Evolutionary conservation across 768 basidiomycete species (phyloP).

Genomic region (Floccularia luteovirens): DNA sequence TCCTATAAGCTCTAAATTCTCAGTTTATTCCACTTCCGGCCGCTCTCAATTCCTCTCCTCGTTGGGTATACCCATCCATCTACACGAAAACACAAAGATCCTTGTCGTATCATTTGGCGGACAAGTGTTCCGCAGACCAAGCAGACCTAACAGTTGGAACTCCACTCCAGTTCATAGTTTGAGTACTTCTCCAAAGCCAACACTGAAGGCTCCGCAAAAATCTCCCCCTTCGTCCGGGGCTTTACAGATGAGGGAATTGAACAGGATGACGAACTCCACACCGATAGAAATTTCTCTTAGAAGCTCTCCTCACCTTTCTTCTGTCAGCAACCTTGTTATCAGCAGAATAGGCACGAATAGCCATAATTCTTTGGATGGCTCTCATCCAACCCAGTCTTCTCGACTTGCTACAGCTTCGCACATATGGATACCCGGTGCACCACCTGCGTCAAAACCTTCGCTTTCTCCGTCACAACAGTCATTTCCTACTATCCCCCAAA

Average conservation of each 20-base stretch:
- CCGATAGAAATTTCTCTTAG: background rate
- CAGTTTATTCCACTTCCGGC: conserved; percentile 45
- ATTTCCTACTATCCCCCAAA: conserved; percentile 6
- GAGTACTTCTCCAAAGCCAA: background rate
- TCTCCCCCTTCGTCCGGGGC: conserved; percentile 2
- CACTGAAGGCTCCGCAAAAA: background rate
- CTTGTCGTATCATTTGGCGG: conserved; percentile 79
- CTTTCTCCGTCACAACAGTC: conserved; percentile 8
- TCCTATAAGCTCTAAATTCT: conserved; percentile 27
- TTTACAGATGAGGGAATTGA: no score
- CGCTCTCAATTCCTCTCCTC: conserved; percentile 45
- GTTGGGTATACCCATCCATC: conserved; percentile 48
- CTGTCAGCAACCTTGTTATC: background rate
- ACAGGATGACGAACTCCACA: no score
- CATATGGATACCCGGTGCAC: conserved; percentile 52
- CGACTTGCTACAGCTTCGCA: conserved; percentile 46
- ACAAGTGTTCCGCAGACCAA: conserved; percentile 59
- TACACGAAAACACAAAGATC: conserved; percentile 51
- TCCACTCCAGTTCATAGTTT: conserved; percentile 20
- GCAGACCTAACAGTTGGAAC: conserved; percentile 26
- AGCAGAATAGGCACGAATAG: no score
- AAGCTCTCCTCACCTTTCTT: background rate
- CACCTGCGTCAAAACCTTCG: conserved; percentile 34
- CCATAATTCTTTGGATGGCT: no score
- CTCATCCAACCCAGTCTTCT: conserved; percentile 13